Percentiles rank a stretch among this genome's conserved stretches.
phyloP scores from a whole-genome alignment of 2,329 filamentous ascomycete species.

The Penicillium sp. region DNA sequence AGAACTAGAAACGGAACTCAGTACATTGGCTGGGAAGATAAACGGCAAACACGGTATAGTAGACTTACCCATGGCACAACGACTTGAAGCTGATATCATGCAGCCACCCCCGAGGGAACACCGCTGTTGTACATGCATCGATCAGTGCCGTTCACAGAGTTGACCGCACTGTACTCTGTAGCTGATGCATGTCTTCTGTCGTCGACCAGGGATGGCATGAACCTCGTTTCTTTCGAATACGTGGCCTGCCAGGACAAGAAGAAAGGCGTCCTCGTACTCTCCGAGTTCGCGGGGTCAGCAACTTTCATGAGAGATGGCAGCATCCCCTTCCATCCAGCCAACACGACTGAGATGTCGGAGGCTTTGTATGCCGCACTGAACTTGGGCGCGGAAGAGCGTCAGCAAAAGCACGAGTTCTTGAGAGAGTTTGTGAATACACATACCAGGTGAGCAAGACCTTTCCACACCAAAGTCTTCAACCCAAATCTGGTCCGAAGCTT shows the following conservation, averaged over 20 bases:
- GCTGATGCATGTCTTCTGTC: constrained; percentile 88
- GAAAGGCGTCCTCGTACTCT: constrained; percentile 90
- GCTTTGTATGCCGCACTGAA: constrained; percentile 86
- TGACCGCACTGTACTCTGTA: constrained; percentile 88
- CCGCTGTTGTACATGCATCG: constrained; percentile 96
- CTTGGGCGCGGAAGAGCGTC: constrained; percentile 81
- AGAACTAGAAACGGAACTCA: constrained; percentile 86
- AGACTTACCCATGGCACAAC: neutral
- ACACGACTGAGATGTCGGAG: constrained; percentile 87
- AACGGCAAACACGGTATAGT: constrained; percentile 82
- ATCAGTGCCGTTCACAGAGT: constrained; percentile 87
- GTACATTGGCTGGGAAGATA: constrained; percentile 90
- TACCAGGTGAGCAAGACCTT: constrained; percentile 64
- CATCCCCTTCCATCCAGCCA: constrained; percentile 93
- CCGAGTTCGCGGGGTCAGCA: constrained; percentile 93
- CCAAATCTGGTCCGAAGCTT: neutral
- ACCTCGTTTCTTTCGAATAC: constrained; percentile 95
- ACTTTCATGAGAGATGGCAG: constrained; percentile 82
- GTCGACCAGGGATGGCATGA: constrained; percentile 94
- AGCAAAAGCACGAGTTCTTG: constrained; percentile 80
- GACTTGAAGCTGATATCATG: constrained; percentile 13
- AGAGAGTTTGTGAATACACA: constrained; percentile 91
- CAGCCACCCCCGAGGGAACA: constrained; percentile 88
- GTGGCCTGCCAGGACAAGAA: constrained; percentile 86
- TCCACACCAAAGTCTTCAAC: neutral